phyloP scores from a whole-genome alignment of 177 flowering plant species.

The Tripterygium wilfordii region DNA sequence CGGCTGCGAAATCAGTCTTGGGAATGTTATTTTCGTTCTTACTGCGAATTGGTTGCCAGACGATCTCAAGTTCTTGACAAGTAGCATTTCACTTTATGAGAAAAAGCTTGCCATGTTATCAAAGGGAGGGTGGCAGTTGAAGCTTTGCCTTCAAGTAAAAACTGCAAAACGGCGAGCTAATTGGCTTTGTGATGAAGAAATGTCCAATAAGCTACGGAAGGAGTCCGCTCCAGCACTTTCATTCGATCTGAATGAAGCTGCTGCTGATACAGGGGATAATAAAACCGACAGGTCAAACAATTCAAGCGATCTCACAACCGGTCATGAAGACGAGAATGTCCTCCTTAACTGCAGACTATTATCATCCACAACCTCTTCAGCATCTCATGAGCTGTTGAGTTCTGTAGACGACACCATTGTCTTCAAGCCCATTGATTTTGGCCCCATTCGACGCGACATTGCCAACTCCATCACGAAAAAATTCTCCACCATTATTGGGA shows the following conservation, averaged over 20 bases:
- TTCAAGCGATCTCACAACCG: slow-evolving; percentile 79
- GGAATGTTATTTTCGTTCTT: slow-evolving; percentile 80
- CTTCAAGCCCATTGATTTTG: slow-evolving; percentile 69
- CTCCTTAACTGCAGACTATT: slow-evolving; percentile 18
- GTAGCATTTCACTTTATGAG: slow-evolving; percentile 25
- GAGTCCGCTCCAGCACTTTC: slow-evolving; percentile 36
- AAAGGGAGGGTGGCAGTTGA: slow-evolving; percentile 52
- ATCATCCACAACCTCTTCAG: slow-evolving; percentile 13
- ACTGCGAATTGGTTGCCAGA: slow-evolving; percentile 61
- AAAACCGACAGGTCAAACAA: slow-evolving; percentile 55
- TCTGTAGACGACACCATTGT: slow-evolving; percentile 51
- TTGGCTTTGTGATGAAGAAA: slow-evolving; percentile 46
- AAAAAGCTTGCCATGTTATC: slow-evolving; percentile 41
- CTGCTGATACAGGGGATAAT: slow-evolving; percentile 49
- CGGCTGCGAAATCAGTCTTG: slow-evolving; percentile 84
- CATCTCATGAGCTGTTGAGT: slow-evolving; percentile 36
- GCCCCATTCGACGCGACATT: slow-evolving; percentile 30
- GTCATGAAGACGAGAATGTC: slow-evolving; percentile 52
- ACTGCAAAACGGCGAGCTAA: slow-evolving; percentile 51
- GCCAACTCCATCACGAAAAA: slow-evolving; percentile 32
- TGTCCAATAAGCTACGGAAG: slow-evolving; percentile 41
- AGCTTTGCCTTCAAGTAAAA: slow-evolving; percentile 34
- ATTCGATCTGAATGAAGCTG: slow-evolving; percentile 70
- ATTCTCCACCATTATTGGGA: slow-evolving; percentile 35
- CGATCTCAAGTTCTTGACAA: slow-evolving; percentile 14